Conservation (phyloP, 2,329 filamentous ascomycete genomes). For the Botrytis pseudocinerea region DNA sequence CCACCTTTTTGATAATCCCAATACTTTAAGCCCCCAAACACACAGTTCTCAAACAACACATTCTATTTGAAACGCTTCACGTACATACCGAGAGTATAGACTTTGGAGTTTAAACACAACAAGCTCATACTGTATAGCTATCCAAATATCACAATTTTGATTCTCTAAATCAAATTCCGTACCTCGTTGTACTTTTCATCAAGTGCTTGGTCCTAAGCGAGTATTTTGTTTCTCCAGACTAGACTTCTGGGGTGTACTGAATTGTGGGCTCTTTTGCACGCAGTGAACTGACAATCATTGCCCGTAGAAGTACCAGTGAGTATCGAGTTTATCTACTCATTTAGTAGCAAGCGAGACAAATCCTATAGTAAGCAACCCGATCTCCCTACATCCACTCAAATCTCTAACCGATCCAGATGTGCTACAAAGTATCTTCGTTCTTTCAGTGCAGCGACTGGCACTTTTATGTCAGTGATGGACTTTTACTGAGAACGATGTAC, state of each 20-base stretch:
- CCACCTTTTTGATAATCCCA: not conserved
- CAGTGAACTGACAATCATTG: not conserved
- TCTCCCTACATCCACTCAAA: no score
- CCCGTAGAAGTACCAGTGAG: rapidly evolving
- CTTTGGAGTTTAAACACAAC: not conserved
- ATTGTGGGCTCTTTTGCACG: not conserved
- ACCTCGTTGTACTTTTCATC: not conserved
- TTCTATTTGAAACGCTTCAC: not conserved
- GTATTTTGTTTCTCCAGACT: not conserved
- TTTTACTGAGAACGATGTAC: no score
- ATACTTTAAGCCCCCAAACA: not conserved
- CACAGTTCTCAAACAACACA: not conserved
- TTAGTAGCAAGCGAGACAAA: not conserved
- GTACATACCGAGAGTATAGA: not conserved
- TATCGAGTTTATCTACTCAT: rapidly evolving
- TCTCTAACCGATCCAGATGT: no score
- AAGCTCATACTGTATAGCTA: not conserved
- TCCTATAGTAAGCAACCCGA: not conserved
- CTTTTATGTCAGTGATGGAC: no score
- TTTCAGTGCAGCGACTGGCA: no score
- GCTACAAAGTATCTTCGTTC: no score
- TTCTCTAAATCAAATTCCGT: not conserved
- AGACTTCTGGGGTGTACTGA: not conserved
- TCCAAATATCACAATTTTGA: not conserved
- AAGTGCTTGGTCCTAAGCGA: not conserved